A percentile compares a stretch with the other conserved stretches of the same genome.
Evolutionary conservation across 164 flowering plant genomes (phyloP).

Genomic region (Sextonia rubra): DNA sequence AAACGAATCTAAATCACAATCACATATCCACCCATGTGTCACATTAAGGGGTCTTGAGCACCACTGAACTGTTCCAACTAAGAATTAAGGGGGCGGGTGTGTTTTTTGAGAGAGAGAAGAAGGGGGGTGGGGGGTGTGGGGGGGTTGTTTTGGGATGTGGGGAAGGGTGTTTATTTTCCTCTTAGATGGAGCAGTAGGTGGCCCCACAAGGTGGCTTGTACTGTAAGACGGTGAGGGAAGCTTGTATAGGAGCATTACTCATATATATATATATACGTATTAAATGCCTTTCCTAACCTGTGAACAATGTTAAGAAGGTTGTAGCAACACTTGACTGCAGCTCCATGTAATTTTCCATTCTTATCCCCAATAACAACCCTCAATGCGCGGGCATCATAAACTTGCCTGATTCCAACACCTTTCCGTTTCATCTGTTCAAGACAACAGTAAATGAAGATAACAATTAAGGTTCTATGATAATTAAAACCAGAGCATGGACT

Average conservation of each 20-base stretch:
- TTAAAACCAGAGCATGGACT: background rate
- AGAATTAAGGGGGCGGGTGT: too few relatives aligned
- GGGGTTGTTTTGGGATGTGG: too few relatives aligned
- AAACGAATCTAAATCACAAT: background rate
- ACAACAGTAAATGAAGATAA: background rate
- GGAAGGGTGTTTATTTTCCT: too few relatives aligned
- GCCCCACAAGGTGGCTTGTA: too few relatives aligned
- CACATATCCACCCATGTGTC: background rate
- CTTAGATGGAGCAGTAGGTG: too few relatives aligned
- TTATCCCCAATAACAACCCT: slow-evolving; percentile 94
- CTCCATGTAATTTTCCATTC: slow-evolving; percentile 84
- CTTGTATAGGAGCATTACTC: too few relatives aligned
- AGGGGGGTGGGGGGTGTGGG: too few relatives aligned
- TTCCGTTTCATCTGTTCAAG: slow-evolving; percentile 76
- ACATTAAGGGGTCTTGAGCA: slow-evolving; percentile 1
- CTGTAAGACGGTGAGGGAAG: too few relatives aligned
- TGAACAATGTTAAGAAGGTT: slow-evolving; percentile 77
- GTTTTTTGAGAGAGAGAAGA: background rate
- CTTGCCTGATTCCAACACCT: slow-evolving; percentile 57
- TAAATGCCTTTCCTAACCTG: slow-evolving; percentile 39
- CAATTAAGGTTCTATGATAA: background rate
- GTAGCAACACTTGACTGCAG: slow-evolving; percentile 86
- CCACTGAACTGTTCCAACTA: background rate
- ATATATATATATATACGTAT: too few relatives aligned
- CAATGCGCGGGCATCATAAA: slow-evolving; percentile 95